Evolutionary conservation across 2,329 filamentous ascomycete species (phyloP).

Genomic region (Massarina eburnea): DNA sequence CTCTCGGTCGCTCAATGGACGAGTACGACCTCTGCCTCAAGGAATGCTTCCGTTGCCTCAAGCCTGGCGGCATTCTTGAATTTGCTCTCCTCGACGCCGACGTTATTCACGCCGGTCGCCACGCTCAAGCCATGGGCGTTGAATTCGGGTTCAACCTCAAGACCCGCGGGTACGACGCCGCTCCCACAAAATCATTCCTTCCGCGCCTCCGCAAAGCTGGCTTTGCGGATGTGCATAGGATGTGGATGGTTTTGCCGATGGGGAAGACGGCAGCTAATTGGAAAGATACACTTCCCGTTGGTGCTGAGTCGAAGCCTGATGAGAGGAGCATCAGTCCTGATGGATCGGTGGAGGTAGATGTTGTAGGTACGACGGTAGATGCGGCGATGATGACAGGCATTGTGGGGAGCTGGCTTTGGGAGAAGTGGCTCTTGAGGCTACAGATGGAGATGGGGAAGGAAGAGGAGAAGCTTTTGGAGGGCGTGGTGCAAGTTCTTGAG

Average conservation of each 20-base stretch:
- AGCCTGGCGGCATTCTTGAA: constrained; percentile 90
- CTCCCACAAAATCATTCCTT: constrained; percentile 79
- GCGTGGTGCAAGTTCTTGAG: constrained; percentile 60
- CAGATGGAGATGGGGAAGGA: constrained; percentile 81
- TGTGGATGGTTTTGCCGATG: constrained; percentile 88
- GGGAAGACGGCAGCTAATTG: constrained; percentile 53
- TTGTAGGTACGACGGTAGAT: constrained; percentile 58
- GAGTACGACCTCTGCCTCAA: constrained; percentile 84
- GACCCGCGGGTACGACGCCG: constrained; percentile 85
- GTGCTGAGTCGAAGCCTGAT: constrained; percentile 26
- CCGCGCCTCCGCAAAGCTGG: constrained; percentile 71
- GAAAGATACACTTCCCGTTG: constrained; percentile 40
- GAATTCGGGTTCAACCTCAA: constrained; percentile 91
- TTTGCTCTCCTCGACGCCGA: constrained; percentile 89
- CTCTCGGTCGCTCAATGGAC: constrained; percentile 56
- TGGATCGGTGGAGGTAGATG: constrained; percentile 32
- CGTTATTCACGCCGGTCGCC: constrained; percentile 79
- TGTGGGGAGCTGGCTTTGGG: constrained; percentile 88
- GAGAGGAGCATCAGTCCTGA: constrained; percentile 43
- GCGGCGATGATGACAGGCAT: constrained; percentile 77
- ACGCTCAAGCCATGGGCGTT: constrained; percentile 78
- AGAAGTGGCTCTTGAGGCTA: constrained; percentile 89
- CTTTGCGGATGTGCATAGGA: constrained; percentile 78
- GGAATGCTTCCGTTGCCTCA: constrained; percentile 88
- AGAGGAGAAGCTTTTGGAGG: constrained; percentile 55